Conservation (phyloP, 192 early-diverging fungal genomes). For the Coemansia sp. region DNA sequence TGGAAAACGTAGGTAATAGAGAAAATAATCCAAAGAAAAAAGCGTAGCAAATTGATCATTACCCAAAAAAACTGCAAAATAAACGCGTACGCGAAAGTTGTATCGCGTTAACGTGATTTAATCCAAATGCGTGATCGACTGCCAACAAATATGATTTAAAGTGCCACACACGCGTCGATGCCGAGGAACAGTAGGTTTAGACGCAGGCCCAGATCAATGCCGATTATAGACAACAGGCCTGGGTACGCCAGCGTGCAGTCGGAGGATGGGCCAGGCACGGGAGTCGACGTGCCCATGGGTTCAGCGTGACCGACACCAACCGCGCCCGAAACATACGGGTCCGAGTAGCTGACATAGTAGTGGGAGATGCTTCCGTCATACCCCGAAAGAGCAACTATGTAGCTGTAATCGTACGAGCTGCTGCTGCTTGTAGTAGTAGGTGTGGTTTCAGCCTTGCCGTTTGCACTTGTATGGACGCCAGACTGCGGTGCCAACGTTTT, state of each 20-base stretch:
- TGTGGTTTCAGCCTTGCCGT: background rate
- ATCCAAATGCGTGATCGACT: background rate
- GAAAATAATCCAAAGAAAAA: conserved; percentile 2
- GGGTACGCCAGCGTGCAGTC: conserved; percentile 35
- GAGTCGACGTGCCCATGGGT: conserved; percentile 22
- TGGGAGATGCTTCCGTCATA: conserved; percentile 41
- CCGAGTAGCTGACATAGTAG: conserved; percentile 51
- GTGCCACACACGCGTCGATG: conserved; percentile 43
- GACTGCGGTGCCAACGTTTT: background rate
- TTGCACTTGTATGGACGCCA: background rate
- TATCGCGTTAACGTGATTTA: too few species aligned
- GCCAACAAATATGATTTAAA: conserved; percentile 6
- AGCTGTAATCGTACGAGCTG: conserved; percentile 37
- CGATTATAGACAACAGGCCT: conserved; percentile 34
- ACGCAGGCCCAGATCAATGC: conserved; percentile 25
- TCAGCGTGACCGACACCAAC: conserved; percentile 31
- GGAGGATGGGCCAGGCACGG: conserved; percentile 6
- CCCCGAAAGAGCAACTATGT: conserved; percentile 38
- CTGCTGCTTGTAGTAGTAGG: conserved; percentile 10
- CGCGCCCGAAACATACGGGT: conserved; percentile 41
- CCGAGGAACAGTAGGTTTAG: conserved; percentile 23
- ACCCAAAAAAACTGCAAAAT: too few species aligned
- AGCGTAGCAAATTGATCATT: background rate
- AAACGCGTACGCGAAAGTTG: too few species aligned
- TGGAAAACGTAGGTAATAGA: background rate